Percentiles rank a stretch among this genome's conserved stretches.
Conservation (phyloP, 805 yeast species). For the Kuraishia cidri region DNA sequence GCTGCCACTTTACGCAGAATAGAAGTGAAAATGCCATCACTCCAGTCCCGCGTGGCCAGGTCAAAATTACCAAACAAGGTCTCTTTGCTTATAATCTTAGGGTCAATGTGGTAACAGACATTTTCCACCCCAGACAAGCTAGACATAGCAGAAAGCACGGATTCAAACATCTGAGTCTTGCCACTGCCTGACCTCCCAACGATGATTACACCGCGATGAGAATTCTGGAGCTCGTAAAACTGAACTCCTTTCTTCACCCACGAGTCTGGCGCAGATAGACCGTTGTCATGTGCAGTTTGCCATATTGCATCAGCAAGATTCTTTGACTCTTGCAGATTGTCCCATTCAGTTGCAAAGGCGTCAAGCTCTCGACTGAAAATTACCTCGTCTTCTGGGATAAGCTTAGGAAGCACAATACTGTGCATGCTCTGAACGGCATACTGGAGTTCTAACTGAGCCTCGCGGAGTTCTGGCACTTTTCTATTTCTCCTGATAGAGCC, state of each 20-base stretch:
- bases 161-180: conserved; percentile 47
- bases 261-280: conserved; percentile 20
- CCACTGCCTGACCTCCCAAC: conserved; percentile 77
- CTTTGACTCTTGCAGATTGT: conserved; percentile 1
- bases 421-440: conserved; percentile 42
- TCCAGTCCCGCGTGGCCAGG: conserved; percentile 80
- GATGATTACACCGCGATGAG: conserved; percentile 74
- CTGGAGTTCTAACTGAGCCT: conserved; percentile 11
- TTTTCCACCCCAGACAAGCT: conserved; percentile 21
- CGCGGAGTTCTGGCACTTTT: neutral
- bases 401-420: conserved; percentile 63
- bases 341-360: conserved; percentile 17
- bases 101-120: conserved; percentile 46
- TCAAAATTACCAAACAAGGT: conserved; percentile 66
- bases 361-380: conserved; percentile 27
- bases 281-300: conserved; percentile 18
- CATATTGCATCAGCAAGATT: neutral
- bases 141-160: conserved; percentile 36
- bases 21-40: conserved; percentile 74
- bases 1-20: conserved; percentile 49
- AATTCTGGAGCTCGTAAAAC: conserved; percentile 46
- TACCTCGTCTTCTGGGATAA: conserved; percentile 41
- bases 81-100: conserved; percentile 65
- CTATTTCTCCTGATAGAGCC: conserved; percentile 35
- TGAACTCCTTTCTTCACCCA: conserved; percentile 56